A percentile compares a stretch with the other conserved stretches of the same genome.
Evolutionary conservation across 257 asterid genomes (phyloP).

Genomic region (Fraxinus quadrangulata): DNA sequence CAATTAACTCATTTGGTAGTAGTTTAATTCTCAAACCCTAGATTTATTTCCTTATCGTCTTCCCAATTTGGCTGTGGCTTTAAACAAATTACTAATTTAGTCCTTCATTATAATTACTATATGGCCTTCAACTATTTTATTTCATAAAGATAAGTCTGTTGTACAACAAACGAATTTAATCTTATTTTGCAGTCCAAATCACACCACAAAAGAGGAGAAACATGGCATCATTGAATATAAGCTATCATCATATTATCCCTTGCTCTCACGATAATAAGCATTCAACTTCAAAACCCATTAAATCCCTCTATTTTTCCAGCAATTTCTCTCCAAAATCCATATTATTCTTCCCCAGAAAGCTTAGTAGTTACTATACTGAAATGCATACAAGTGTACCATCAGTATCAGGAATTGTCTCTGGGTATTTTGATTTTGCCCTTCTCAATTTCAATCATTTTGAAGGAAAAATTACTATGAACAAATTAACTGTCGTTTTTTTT

Average conservation of each 20-base stretch:
- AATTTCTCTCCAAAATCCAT: constrained; percentile 19
- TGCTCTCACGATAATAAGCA: background rate
- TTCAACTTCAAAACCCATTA: background rate
- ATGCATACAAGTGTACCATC: constrained; percentile 19
- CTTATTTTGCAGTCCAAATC: constrained; percentile 7
- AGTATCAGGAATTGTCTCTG: constrained; percentile 40
- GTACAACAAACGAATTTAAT: background rate
- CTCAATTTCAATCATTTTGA: background rate
- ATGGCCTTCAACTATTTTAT: background rate
- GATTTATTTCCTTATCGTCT: too few species aligned
- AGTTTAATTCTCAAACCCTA: too few species aligned
- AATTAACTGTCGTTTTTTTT: background rate
- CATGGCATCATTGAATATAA: constrained; percentile 39
- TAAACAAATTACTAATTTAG: too few species aligned
- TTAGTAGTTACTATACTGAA: constrained; percentile 25
- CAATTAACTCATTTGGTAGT: too few species aligned
- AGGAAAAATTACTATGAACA: background rate
- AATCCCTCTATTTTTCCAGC: background rate
- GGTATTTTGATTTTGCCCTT: constrained; percentile 35
- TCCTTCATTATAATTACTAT: too few species aligned
- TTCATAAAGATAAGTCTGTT: background rate
- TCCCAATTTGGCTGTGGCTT: too few species aligned
- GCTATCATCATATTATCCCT: constrained; percentile 26
- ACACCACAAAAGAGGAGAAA: background rate
- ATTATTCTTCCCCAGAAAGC: constrained; percentile 23